Base-by-base conservation (phyloP, 2,329 filamentous ascomycete species). In the Magnaporthales sp. region DNA sequence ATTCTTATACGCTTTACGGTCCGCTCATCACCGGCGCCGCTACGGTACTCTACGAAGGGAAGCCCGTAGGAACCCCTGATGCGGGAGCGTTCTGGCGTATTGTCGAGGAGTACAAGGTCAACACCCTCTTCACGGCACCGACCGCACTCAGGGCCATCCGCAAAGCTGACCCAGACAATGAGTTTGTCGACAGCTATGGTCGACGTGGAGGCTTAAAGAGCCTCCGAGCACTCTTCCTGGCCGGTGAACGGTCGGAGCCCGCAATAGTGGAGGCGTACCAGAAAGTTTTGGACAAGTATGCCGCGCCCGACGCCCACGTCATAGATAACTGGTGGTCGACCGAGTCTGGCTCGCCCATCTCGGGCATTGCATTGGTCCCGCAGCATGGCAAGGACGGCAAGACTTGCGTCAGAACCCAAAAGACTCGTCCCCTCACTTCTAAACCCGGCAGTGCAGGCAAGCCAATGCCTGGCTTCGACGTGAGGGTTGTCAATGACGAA, bases 1-100 rank as follows among this genome's bases (percentile, higher is more conserved):
- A 79, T 69, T 77, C 2, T 88, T 97, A 95, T 75, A 97, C 97
- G 69, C 81, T 97, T 13, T 97, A 97, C 74, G 93, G 87, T 4
- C 93, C 93, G 13, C 84, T 98, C 6, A 84, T 97, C 1, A 87
- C 90, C 0, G 93, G 93, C 5, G 93, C 93, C 1, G 89, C 93
- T 1, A 96, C 92, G 0, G 86, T 97, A 1, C 81, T 97, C 0
- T 97, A 93, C 75, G 93, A 97, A 78, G 94, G 93, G n/a, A 97
- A 97, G 71, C 93, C 93, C 0, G 83, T 97, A 13, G 93, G 93
- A 4, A 97, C 93, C 0, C 93, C 93, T 0, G 89, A 97, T 72
- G 91, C 92, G 0, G 90, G 91, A 6, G 90, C 90, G 0, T 95
- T 97, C 75, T 98, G 93, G 93, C 84, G 93, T 2, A 86, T 97